Evolutionary conservation across 345 rosid genomes (phyloP), one percentile per base, ranked within the genome.

Genomic region (Salix purpurea): DNA sequence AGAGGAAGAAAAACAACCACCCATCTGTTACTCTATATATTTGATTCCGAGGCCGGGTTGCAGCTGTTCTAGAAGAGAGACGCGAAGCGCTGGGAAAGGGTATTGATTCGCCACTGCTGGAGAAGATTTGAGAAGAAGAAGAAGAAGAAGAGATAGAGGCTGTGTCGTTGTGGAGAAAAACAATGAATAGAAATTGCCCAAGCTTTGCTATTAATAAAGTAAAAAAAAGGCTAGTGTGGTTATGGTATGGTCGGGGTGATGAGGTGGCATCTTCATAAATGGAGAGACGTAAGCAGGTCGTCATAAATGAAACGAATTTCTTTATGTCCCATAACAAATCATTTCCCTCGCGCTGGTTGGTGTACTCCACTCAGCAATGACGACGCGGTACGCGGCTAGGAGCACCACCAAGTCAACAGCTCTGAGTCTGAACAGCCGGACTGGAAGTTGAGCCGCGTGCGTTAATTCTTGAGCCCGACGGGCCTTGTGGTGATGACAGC

Each of bases 1-100:
- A 1, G 76, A 65, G 8, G 60, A 76, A 39, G 96, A 91, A 16
- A 87, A 77, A 52, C 98, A 93, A 2, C 69, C 34, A 16, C 97
- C 98, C 98, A 93, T 92, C 14, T 58, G 13, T 39, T 11, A 3
- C 6, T 44, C 60, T 12, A 19, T n/a, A 11, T 69, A 15, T 68
- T 14, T 48, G 34, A 12, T 70, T 50, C 7, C 26, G 61, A 14
- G 26, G 36, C 4, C 50, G 32, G 12, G 42, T 21, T 2, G 21
- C 4, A 28, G 23, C n/a, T 11, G 32, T 5, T 24, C 11, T 14
- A 65, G 39, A 6, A 28, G 16, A 28, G n/a, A 23, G 16, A 39
- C 7, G 26, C 40, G 65, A 8, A 8, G 16, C 12, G 24, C 37
- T 34, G 18, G 28, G 74, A 71, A 28, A 34, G 61, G 61, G n/a